Conservation (phyloP, 495 filamentous ascomycete genomes). For the Hypoxylon perforatum region DNA sequence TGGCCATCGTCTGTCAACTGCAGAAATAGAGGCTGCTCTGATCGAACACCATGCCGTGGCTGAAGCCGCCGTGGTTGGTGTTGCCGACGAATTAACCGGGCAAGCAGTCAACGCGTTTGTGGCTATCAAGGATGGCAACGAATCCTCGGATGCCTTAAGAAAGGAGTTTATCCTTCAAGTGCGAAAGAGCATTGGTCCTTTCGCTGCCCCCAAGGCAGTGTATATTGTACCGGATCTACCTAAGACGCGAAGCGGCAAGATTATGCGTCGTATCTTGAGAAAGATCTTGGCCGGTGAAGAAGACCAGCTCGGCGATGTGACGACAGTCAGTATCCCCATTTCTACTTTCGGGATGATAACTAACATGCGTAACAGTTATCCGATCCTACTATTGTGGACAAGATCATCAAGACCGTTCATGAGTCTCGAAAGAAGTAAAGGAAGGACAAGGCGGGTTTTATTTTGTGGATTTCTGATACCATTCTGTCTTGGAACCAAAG, state of each 20-base stretch:
- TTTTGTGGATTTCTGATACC: constrained; percentile 27
- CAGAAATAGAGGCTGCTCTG: constrained; percentile 96
- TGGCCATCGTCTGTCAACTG: constrained; percentile 94
- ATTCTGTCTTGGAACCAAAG: constrained; percentile 24
- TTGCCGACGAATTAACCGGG: constrained; percentile 91
- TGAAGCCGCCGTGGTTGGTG: constrained; percentile 95
- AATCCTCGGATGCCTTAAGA: constrained; percentile 80
- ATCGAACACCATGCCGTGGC: constrained; percentile 90
- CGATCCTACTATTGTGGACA: constrained; percentile 87
- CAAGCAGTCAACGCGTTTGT: constrained; percentile 99
- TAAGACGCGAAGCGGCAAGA: constrained; percentile 97
- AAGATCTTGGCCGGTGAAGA: constrained; percentile 98
- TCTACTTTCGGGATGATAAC: constrained; percentile 22
- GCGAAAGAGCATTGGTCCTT: constrained; percentile 95
- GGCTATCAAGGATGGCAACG: constrained; percentile 86
- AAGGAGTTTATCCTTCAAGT: constrained; percentile 96
- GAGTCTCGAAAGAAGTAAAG: constrained; percentile 61
- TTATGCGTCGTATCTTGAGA: constrained; percentile 95
- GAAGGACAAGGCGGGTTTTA: constrained; percentile 24
- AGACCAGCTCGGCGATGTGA: constrained; percentile 92
- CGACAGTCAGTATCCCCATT: constrained; percentile 73
- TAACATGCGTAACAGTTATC: constrained; percentile 73
- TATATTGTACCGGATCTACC: constrained; percentile 91
- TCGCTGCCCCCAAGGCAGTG: constrained; percentile 94
- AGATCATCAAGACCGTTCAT: constrained; percentile 86